A percentile compares a stretch with the other conserved stretches of the same genome.
These are phyloP conservation scores for Amaranthus cruentus DNA, from an alignment of 148 eudicot genomes.

Conservation along the genomic window DNA sequence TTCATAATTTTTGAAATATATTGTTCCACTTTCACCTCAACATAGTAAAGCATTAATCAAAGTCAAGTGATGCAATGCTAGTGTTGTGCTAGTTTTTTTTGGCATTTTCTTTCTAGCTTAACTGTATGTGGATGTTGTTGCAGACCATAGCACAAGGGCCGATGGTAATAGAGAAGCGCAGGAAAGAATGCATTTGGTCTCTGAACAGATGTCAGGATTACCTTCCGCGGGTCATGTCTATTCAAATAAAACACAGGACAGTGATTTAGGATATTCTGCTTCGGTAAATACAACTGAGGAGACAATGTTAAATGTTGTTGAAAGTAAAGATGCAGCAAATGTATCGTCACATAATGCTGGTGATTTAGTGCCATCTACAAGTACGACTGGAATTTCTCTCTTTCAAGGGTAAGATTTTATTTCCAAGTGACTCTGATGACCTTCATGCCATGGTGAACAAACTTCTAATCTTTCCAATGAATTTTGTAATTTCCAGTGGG, in stretches of 20 bases:
- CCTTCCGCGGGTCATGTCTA: slow-evolving; percentile 23
- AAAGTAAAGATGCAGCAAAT: slow-evolving; percentile 29
- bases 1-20: background rate
- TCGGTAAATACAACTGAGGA: slow-evolving; percentile 33
- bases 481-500: background rate
- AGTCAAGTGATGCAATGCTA: background rate
- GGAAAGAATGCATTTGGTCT: slow-evolving; percentile 46
- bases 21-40: background rate
- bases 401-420: slow-evolving; percentile 57
- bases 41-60: background rate
- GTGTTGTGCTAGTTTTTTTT: background rate
- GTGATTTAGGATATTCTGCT: slow-evolving; percentile 29
- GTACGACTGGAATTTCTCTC: slow-evolving; percentile 53
- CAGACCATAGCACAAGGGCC: slow-evolving; percentile 29
- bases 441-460: slow-evolving; percentile 10
- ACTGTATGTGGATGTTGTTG: slow-evolving; percentile 14
- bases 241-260: slow-evolving; percentile 31
- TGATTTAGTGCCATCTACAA: slow-evolving; percentile 32
- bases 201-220: slow-evolving; percentile 29
- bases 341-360: slow-evolving; percentile 34
- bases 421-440: background rate
- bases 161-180: slow-evolving; percentile 30
- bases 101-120: slow-evolving; percentile 10
- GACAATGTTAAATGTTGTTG: slow-evolving; percentile 32
- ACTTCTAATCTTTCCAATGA: slow-evolving; percentile 3